Evolutionary conservation across 768 basidiomycete species (phyloP).

Genomic region (Trametes cubensis): DNA sequence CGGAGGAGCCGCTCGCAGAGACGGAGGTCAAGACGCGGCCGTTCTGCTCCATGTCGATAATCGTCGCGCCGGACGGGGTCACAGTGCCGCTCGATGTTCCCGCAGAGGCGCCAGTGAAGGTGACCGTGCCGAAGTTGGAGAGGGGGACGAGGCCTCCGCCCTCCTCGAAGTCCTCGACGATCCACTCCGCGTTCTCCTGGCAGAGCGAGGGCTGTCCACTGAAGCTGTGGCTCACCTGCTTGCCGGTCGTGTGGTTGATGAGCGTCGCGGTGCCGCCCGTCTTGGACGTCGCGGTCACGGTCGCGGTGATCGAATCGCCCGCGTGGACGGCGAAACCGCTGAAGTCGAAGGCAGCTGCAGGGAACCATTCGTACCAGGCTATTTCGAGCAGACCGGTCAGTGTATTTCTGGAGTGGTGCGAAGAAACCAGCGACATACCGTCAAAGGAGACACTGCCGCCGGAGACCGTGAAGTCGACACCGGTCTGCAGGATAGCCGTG

Average conservation of each 20-base stretch:
- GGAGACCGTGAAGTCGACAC: constrained; percentile 37
- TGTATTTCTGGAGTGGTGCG: no score
- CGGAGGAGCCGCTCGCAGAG: constrained; percentile 26
- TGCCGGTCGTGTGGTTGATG: constrained; percentile 33
- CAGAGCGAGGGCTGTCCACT: constrained; percentile 35
- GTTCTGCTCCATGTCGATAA: constrained; percentile 43
- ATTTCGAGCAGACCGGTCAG: not conserved
- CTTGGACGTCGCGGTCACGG: constrained; percentile 34
- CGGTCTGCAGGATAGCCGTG: constrained; percentile 41
- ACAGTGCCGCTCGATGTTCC: constrained; percentile 31
- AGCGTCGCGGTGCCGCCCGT: constrained; percentile 34
- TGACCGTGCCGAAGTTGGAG: constrained; percentile 43
- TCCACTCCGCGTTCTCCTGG: constrained; percentile 43
- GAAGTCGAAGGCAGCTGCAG: constrained; percentile 39
- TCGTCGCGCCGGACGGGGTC: constrained; percentile 35
- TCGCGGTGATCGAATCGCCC: constrained; percentile 35
- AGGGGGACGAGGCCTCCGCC: constrained; percentile 37
- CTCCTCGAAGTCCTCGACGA: constrained; percentile 39
- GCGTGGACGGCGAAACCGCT: constrained; percentile 34
- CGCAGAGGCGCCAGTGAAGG: constrained; percentile 39
- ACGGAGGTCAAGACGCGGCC: constrained; percentile 35
- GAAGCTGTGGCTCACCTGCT: constrained; percentile 35
- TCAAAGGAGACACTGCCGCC: constrained; percentile 33
- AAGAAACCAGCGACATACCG: constrained; percentile 27
- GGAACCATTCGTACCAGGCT: constrained; percentile 42